Evolutionary conservation across 106 monocot species (phyloP), one percentile per base, ranked within the genome.

Genomic region (Phalaenopsis aphrodite): DNA sequence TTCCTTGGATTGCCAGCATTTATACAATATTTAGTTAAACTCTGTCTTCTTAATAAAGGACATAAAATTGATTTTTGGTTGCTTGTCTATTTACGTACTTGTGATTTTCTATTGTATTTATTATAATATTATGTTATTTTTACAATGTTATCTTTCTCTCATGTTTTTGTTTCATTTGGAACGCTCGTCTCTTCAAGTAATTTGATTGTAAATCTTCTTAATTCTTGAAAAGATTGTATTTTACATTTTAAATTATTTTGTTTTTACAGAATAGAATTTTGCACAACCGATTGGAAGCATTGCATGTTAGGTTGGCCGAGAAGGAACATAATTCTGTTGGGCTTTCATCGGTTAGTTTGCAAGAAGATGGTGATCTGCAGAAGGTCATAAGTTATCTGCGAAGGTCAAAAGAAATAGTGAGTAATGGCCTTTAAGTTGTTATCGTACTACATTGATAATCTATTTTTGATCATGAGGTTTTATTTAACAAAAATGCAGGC

Each of bases 341-440:
- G 11, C 17, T 78, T 79, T 77, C 81, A 55, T 77, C 83, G 0
- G 80, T 57, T 23, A 91, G 89, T 83, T 80, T 85, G 78, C 75
- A 86, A 65, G 72, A 73, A 37, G 92, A 98, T 41, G 85, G 78
- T 78, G 90, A 98, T 78, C 42, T 99, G 15, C 93, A 93, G 69
- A 88, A 75, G 76, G 97, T 97, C 43, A 88, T 99, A 69, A 86
- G 81, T 77, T 87, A 91, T 84, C 88, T 95, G 78, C 89, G 99
- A 14, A 88, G 93, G 42, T 90, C 94, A 38, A 95, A 95, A 83
- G 93, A 99, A 87, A 99, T 99, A 47, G 99, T 98, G 89, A 87
- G 96, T 83, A 52, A 15, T 3, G 49, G 55, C 19, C 61, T 73
- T 45, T 43, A 55, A 37, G 43, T 61, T 46, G 57, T 48, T 45